Evolutionary conservation across 495 filamentous ascomycete species (phyloP).

Genomic region (Talaromyces trachyspermus): DNA sequence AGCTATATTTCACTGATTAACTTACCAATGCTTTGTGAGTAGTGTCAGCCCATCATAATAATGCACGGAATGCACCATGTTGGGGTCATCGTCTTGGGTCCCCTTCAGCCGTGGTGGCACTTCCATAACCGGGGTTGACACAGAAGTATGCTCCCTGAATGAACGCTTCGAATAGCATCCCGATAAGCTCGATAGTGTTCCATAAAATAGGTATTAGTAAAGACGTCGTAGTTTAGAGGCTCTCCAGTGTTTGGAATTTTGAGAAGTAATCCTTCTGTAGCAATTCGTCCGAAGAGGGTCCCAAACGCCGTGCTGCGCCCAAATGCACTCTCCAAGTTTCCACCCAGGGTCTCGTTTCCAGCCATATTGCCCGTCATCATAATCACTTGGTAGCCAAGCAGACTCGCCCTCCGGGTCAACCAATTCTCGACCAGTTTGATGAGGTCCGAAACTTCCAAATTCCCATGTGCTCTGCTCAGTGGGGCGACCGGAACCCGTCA

Average conservation of each 20-base stretch:
- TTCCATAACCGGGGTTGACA: conserved; percentile 91
- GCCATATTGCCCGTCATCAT: conserved; percentile 82
- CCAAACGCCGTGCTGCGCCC: conserved; percentile 97
- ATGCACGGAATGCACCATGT: conserved; percentile 88
- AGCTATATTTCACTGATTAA: background rate
- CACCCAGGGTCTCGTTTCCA: conserved; percentile 83
- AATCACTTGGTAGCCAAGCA: conserved; percentile 73
- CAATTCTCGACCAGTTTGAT: conserved; percentile 73
- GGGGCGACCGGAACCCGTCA: conserved; percentile 81
- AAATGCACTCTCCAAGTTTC: conserved; percentile 88
- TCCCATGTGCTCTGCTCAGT: conserved; percentile 88
- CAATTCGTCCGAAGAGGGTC: conserved; percentile 71
- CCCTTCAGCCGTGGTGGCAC: conserved; percentile 83
- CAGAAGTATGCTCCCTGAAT: conserved; percentile 77
- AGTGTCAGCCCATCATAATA: conserved; percentile 96
- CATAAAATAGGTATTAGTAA: conserved; percentile 87
- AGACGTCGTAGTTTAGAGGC: conserved; percentile 68
- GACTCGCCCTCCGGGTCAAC: conserved; percentile 82
- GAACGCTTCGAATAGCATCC: conserved; percentile 63
- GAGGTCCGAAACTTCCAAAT: conserved; percentile 86
- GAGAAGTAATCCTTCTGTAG: conserved; percentile 84
- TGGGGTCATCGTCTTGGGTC: conserved; percentile 78
- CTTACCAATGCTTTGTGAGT: conserved; percentile 91
- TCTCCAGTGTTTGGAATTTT: conserved; percentile 63
- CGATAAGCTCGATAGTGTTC: conserved; percentile 70